Conservation (phyloP, 2,329 filamentous ascomycete species). For the Camptophora hylomeconis region DNA sequence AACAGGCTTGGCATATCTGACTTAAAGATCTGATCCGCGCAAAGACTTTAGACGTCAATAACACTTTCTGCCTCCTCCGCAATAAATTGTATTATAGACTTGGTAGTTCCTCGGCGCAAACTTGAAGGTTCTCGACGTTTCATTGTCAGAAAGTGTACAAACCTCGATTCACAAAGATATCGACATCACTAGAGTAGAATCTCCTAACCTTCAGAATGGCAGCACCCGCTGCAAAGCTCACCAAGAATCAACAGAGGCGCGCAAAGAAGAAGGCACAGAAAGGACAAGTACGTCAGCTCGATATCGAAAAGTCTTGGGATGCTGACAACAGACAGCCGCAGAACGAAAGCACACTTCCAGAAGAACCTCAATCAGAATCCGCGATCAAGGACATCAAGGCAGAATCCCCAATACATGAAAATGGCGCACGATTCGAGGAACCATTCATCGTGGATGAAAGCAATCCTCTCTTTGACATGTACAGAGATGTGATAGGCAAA, state of each 20-base stretch:
- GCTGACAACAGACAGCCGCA: slow-evolving; percentile 8
- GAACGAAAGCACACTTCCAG: slow-evolving; percentile 3
- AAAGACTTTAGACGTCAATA: too few relatives aligned
- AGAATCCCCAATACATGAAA: slow-evolving; percentile 13
- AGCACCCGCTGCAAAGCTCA: slow-evolving; percentile 48
- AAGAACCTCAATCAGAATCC: slow-evolving; percentile 8
- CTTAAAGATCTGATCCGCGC: too few relatives aligned
- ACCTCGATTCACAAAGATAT: too few relatives aligned
- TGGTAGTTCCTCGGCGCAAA: too few relatives aligned
- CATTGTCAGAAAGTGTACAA: too few relatives aligned
- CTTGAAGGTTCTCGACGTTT: too few relatives aligned
- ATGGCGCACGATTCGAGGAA: slow-evolving; percentile 34
- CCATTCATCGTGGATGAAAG: slow-evolving; percentile 43
- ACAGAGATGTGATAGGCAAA: slow-evolving; percentile 66
- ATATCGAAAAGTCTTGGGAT: not conserved
- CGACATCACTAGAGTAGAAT: not conserved
- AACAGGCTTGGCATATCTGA: too few relatives aligned
- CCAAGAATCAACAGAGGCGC: slow-evolving; percentile 87
- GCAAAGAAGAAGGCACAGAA: slow-evolving; percentile 92
- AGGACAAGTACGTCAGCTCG: slow-evolving; percentile 12
- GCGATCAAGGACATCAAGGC: slow-evolving; percentile 6
- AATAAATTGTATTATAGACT: slow-evolving; percentile 1
- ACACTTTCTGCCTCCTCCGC: not conserved
- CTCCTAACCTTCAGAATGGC: slow-evolving; percentile 5
- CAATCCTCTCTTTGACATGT: slow-evolving; percentile 71